These are phyloP conservation scores for Hydrangea macrophylla DNA, from an alignment of 148 eudicot species.

Conservation along the genomic window DNA sequence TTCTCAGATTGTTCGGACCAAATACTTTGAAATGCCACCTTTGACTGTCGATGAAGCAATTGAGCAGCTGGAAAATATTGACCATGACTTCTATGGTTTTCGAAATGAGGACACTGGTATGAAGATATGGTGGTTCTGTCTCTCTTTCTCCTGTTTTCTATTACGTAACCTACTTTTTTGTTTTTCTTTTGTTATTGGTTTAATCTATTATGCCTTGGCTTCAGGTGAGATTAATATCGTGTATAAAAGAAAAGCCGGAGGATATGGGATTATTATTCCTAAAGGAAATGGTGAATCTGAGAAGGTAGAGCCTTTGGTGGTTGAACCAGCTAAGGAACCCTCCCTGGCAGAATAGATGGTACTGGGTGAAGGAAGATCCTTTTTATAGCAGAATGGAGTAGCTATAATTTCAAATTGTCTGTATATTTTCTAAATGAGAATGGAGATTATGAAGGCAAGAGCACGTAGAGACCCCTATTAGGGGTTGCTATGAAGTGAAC, in stretches of 20 bases:
- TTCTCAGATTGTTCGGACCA: constrained; percentile 74
- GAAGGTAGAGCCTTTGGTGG: constrained; percentile 53
- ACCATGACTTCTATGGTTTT: constrained; percentile 85
- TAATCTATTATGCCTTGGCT: constrained; percentile 11
- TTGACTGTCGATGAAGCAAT: constrained; percentile 75
- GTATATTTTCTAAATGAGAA: neutral
- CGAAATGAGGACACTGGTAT: constrained; percentile 92
- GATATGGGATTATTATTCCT: constrained; percentile 88
- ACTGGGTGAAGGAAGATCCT: neutral
- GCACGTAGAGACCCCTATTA: no score
- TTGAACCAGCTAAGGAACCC: constrained; percentile 34
- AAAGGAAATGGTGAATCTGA: constrained; percentile 57
- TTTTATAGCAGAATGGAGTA: neutral
- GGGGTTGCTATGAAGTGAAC: no score
- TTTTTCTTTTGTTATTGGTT: no score
- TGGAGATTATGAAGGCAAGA: no score
- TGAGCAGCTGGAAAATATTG: constrained; percentile 81
- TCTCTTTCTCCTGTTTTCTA: neutral
- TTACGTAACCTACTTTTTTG: neutral
- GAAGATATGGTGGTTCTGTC: neutral
- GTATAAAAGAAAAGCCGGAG: constrained; percentile 80
- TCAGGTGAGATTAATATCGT: constrained; percentile 82
- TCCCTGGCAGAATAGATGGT: constrained; percentile 33
- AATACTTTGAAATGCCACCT: constrained; percentile 90
- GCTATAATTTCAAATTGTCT: neutral